These are phyloP conservation scores for Choiromyces venosus DNA, from an alignment of 495 filamentous ascomycete genomes.

Conservation along the genomic window DNA sequence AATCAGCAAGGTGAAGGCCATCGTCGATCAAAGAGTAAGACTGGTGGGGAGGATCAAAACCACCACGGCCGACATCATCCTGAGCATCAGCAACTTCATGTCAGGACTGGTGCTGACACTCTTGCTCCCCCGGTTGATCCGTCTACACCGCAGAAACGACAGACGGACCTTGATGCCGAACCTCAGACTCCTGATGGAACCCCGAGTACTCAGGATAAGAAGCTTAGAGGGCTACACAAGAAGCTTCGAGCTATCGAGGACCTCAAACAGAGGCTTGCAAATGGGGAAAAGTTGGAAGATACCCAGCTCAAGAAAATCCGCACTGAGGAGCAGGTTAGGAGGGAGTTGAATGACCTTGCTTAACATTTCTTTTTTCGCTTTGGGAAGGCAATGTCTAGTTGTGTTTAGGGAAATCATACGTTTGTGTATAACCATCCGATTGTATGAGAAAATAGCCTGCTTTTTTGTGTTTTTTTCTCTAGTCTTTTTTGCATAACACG, in stretches of 20 bases:
- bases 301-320: conserved; percentile 98
- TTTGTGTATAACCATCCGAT: conserved; percentile 1
- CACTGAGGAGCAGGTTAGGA: conserved; percentile 74
- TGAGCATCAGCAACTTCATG: conserved; percentile 16
- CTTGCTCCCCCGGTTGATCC: conserved; percentile 22
- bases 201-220: conserved; percentile 55
- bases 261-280: conserved; percentile 87
- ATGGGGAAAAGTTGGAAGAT: conserved; percentile 93
- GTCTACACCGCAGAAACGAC: conserved; percentile 22
- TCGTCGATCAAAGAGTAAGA: conserved; percentile 31
- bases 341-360: conserved; percentile 61
- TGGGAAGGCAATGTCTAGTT: neutral
- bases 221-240: conserved; percentile 83
- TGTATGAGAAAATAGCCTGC: conserved; percentile 1
- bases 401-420: neutral
- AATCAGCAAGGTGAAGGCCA: conserved; percentile 26
- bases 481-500: conserved; percentile 1
- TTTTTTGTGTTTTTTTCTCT: conserved; percentile 5
- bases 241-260: conserved; percentile 97
- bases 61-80: conserved; percentile 11
- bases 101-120: conserved; percentile 24
- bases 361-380: neutral
- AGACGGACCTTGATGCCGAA: conserved; percentile 18
- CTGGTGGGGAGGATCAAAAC: conserved; percentile 18
- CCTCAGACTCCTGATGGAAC: conserved; percentile 27